Base-by-base conservation (phyloP, 805 yeast genomes). In the Zygoascus ofunaensis region DNA sequence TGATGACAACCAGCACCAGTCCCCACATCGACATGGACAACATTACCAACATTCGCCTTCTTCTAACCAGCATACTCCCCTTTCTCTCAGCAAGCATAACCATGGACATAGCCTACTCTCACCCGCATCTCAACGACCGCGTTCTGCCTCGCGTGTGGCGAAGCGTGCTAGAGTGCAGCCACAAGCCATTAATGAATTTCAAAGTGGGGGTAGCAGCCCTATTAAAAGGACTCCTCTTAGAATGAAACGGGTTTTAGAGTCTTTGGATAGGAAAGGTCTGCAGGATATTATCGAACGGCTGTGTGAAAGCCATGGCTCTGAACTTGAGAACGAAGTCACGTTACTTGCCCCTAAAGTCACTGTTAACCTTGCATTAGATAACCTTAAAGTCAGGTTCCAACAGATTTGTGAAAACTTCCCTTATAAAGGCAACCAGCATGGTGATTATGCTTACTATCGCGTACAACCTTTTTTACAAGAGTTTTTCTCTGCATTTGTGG, bases 381-480 rank as follows among this genome's bases (percentile, higher is more conserved):
- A 76, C 35, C 65, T 87, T 42, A 59, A 65, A 33, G 53, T 57
- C 4, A 76, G 78, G 54, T 64, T 74, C 39, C 57, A 56, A 3
- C 49, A 45, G 5, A 73, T 84, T 22, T 54, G 64, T 18, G 59
- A 60, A 7, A 70, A 72, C 47, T 62, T 87, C 51, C 95, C 95
- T 1, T 85, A 82, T 60, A 79, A 80, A 51, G 86, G 85, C 50
- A 87, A 83, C 53, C 69, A 72, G 7, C 69, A 73, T 32, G 76
- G 82, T 39, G 95, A 86, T 60, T 86, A 86, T 57, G 77, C 89
- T 3, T 86, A 77, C 59, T 63, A 82, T 46, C 70, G 95, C 45
- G 83, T 87, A 32, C 78, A 82, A 55, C 75, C 82, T 4, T 63
- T 68, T 46, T 72, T 84, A 49, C 74, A 74, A 47, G 92, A 82